Conservation (phyloP, 495 filamentous ascomycete genomes). For the Cladorrhinum samala region DNA sequence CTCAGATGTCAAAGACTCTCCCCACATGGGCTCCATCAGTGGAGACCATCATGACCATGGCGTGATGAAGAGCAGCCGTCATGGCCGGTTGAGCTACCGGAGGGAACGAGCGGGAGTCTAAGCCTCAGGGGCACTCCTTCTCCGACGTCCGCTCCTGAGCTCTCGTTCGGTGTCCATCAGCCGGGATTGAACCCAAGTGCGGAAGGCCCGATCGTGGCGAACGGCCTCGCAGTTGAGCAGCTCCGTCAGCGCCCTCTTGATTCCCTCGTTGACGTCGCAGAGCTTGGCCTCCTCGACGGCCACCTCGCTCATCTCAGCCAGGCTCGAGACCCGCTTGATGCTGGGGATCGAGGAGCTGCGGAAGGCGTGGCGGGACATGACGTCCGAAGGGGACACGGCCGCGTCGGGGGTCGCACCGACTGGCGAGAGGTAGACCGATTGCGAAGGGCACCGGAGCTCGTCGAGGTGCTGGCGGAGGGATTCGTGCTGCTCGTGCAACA, state of each 20-base stretch:
- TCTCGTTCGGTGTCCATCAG: constrained; percentile 61
- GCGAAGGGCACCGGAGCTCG: constrained; percentile 33
- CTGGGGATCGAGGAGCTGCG: constrained; percentile 27
- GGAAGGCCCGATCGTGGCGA: constrained; percentile 46
- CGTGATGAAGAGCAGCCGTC: neutral
- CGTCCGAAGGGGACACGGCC: constrained; percentile 7
- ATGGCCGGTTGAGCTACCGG: too few species aligned
- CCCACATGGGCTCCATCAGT: neutral
- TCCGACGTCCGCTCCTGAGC: constrained; percentile 41
- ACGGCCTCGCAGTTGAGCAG: constrained; percentile 58
- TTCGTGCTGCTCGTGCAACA: constrained; percentile 51
- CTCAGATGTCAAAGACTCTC: too few species aligned
- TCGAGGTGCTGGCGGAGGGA: constrained; percentile 44
- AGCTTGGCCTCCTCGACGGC: constrained; percentile 48
- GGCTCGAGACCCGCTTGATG: neutral
- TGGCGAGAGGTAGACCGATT: constrained; percentile 16
- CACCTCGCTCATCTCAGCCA: constrained; percentile 31
- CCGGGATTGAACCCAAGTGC: constrained; percentile 56
- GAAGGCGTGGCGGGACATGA: constrained; percentile 12
- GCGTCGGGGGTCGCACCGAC: constrained; percentile 28
- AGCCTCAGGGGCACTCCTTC: constrained; percentile 32
- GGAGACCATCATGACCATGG: neutral
- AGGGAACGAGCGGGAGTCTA: too few species aligned
- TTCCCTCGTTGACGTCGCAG: constrained; percentile 55
- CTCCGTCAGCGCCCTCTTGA: constrained; percentile 60